A percentile compares a stretch with the other conserved stretches of the same genome.
phyloP scores from a whole-genome alignment of 1,284 basidiomycete genomes.

The Farysia itapuensis region DNA sequence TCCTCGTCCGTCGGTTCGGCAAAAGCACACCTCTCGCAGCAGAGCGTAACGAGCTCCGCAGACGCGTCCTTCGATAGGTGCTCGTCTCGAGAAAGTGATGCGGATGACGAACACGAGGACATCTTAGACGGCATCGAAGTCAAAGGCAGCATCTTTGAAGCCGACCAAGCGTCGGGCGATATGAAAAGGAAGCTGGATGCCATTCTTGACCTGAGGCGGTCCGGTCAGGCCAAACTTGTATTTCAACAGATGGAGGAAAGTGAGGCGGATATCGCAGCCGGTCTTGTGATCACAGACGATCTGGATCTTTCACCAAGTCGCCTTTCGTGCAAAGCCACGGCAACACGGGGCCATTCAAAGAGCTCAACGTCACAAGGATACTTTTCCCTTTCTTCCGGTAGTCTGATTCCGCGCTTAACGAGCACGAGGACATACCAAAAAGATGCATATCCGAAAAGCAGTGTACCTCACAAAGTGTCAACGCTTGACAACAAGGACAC shows the following conservation, averaged over 20 bases:
- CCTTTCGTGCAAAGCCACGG: slow-evolving; percentile 6
- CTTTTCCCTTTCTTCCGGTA: no score
- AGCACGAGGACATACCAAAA: no score
- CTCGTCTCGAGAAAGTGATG: slow-evolving; percentile 33
- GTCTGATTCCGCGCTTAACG: no score
- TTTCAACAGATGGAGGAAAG: slow-evolving; percentile 3
- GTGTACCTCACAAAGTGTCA: no score
- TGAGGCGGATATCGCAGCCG: slow-evolving; percentile 38
- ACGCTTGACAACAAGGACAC: no score
- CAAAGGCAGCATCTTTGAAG: slow-evolving; percentile 36
- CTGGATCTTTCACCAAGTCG: slow-evolving; percentile 46
- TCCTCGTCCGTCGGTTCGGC: not conserved
- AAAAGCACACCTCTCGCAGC: not conserved
- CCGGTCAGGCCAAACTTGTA: slow-evolving; percentile 3
- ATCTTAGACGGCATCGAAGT: slow-evolving; percentile 39
- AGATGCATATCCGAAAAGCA: no score
- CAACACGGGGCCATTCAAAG: not conserved
- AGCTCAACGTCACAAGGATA: no score
- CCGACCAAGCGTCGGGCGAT: not conserved
- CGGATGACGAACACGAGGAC: slow-evolving; percentile 45
- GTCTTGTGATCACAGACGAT: slow-evolving; percentile 49
- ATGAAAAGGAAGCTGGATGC: slow-evolving; percentile 32
- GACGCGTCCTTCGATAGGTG: slow-evolving; percentile 9
- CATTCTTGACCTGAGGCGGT: slow-evolving; percentile 35
- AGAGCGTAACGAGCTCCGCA: not conserved